Base-by-base conservation (phyloP, 148 eudicot genomes). In the Dysphania ambrosioides region DNA sequence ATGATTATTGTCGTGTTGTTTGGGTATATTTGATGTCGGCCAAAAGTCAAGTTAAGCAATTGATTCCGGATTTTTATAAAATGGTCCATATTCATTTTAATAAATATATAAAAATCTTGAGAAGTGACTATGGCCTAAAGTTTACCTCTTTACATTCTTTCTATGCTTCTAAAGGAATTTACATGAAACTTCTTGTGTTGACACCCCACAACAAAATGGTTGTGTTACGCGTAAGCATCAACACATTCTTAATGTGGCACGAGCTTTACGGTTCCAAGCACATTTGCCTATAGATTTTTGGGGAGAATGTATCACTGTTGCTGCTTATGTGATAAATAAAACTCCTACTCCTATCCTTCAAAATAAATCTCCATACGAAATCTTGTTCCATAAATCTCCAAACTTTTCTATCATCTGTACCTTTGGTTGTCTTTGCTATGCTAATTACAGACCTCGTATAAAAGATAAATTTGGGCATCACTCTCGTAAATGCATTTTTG, bases 361-460 rank as follows among this genome's bases (percentile, higher is more conserved):
- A 32, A 40, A 23, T 34, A 66, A 36, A 66, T 34, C 47, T 13
- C 69, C 69, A 4, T 40, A 36, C 23, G 69, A 66, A 0, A 66
- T 66, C 4, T 16, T 66, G 1, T 66, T 66, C 38, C 26, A 29
- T 31, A 32, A n/a, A 5, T 8, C 42, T 1, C 49, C 69, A 15
- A 66, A 40, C 19, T 66, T 19, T 31, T 36, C 41, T 2, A 1
- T 40, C 4, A 32, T 66, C 10, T 49, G 49, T 5, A 21, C 11
- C n/a, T 66, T 66, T 34, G 26, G 69, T 0, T 66, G 69, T 66
- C 26, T 66, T 2, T 66, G 69, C 21, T 36, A 34, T 66, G 69
- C 69, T 1, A 36, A 66, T 34, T 21, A 34, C 38, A 19, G 69
- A 21, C 47, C 69, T 0, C 47, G 49, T 0, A 16, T 66, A 1